phyloP scores from a whole-genome alignment of 2,329 filamentous ascomycete species.

The Colletotrichum godetiae region DNA sequence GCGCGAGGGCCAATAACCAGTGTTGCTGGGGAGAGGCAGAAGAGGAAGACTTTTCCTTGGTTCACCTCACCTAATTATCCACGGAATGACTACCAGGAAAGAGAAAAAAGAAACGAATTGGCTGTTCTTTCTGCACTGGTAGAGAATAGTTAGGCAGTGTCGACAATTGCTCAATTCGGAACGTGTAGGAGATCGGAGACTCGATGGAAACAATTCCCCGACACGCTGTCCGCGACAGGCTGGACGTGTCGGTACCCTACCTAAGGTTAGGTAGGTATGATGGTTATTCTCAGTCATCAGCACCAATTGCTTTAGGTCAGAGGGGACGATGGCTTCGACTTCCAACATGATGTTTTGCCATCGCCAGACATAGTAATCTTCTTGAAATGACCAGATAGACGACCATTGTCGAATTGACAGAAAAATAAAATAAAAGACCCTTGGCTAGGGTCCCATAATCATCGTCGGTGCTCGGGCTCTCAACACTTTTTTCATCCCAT shows the following conservation, averaged over 20 bases:
- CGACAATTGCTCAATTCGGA: neutral
- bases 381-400: too few relatives aligned
- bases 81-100: neutral
- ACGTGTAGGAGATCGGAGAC: neutral
- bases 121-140: neutral
- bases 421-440: neutral
- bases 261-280: too few relatives aligned
- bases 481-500: constrained; percentile 17
- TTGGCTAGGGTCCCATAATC: neutral
- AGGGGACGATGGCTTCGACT: neutral
- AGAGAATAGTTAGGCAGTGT: neutral
- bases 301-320: neutral
- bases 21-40: constrained; percentile 11
- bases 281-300: neutral
- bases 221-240: neutral
- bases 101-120: neutral
- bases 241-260: neutral
- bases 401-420: neutral
- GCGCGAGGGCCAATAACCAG: neutral
- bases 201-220: neutral
- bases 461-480: neutral
- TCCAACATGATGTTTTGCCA: neutral
- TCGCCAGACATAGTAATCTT: neutral
- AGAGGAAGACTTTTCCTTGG: neutral
- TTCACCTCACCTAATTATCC: neutral